Conservation (phyloP, 495 filamentous ascomycete genomes). For the Penicillium desertorum region DNA sequence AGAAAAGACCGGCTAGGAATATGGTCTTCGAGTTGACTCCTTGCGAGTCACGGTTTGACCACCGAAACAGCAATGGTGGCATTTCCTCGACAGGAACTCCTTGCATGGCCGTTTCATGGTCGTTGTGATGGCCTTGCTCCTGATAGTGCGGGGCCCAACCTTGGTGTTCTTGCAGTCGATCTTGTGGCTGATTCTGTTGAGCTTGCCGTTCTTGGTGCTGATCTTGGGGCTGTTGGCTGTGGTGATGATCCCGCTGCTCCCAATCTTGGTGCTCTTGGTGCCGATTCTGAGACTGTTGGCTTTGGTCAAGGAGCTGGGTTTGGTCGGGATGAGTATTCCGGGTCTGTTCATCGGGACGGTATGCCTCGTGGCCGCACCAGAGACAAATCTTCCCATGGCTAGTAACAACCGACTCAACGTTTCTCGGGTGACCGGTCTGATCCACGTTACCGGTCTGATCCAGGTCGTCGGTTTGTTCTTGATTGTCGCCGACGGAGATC, state of each 20-base stretch:
- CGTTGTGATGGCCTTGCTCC: not conserved
- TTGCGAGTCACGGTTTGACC: conserved; percentile 36
- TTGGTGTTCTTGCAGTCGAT: not conserved
- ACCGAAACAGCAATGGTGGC: conserved; percentile 37
- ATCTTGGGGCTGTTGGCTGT: not conserved
- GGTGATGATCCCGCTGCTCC: not conserved
- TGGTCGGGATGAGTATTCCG: not conserved
- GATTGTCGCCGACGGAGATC: not conserved
- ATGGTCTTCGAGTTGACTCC: conserved; percentile 30
- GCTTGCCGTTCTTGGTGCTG: not conserved
- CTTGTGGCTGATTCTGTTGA: not conserved
- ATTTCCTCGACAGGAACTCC: conserved; percentile 3
- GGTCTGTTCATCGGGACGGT: not conserved
- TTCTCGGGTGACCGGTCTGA: not conserved
- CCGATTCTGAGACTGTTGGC: not conserved
- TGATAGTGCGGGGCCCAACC: not conserved
- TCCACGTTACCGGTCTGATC: not conserved
- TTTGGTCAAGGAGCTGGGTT: not conserved
- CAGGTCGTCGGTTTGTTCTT: not conserved
- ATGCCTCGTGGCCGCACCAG: conserved; percentile 18
- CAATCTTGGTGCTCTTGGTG: not conserved
- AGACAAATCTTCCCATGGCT: conserved; percentile 24
- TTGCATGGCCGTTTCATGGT: not conserved
- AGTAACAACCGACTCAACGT: conserved; percentile 1
- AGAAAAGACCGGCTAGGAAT: conserved; percentile 32